Base-by-base conservation (phyloP, 345 rosid genomes). In the Boechera divaricarpa region DNA sequence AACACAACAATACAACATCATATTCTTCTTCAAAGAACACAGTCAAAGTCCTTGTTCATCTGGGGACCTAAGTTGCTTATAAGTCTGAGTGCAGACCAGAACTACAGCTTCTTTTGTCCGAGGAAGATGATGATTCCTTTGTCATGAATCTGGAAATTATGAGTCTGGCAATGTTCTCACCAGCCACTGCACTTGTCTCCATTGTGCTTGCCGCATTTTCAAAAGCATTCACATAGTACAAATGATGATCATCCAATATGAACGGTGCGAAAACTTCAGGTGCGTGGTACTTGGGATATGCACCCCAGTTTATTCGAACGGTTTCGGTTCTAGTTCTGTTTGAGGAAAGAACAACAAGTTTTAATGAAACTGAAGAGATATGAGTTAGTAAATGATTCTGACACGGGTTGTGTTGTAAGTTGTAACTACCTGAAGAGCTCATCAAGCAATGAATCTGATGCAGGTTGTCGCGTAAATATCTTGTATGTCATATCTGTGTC, bases 131-230 rank as follows among this genome's bases (percentile, higher is more conserved):
- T 59, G 75, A 68, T n/a, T 44, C 51, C 21, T 70, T 58, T n/a
- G 79, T 45, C 11, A 51, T 73, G 61, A 82, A 76, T 74, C 99
- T 86, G 5, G 96, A 85, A 65, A 89, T 45, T 67, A 92, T 85
- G 74, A 95, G 96, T 8, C 99, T 88, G 0, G 87, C 99, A 5
- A 95, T 81, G 29, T 95, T 95, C 84, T 95, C 98, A 18, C 98
- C 98, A 61, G 98, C 88, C 39, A 92, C 96, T 5, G 98, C 91
- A 48, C 97, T 86, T 0, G 93, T 92, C 87, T 95, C 97, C 90
- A 95, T 92, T 42, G 98, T 85, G 75, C 99, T 95, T 7, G 96
- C 97, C 2, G 96, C 98, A 59, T 88, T 95, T 83, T 95, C 98
- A 51, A 95, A 95, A 29, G 98, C 96, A 53, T 95, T 92, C 59